These are phyloP conservation scores for Ceratocystis huliohia DNA, from an alignment of 2,329 filamentous ascomycete genomes.

Conservation along the genomic window DNA sequence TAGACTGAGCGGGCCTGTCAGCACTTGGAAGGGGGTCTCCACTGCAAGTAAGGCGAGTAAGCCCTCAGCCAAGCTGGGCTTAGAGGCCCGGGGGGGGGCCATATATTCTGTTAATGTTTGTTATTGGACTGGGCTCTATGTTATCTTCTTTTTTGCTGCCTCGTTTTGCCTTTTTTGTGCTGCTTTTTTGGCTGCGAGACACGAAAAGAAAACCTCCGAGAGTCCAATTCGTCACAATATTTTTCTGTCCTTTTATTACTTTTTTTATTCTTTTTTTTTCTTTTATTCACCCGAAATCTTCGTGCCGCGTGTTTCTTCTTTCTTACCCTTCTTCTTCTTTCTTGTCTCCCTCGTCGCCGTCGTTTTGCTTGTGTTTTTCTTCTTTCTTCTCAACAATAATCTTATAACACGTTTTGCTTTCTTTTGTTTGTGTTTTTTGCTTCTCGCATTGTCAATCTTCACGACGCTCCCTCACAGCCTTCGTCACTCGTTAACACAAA, in stretches of 20 bases:
- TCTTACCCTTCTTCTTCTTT: background rate
- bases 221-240: background rate
- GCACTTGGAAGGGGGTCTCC: background rate
- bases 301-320: background rate
- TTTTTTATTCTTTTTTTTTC: conserved; percentile 1
- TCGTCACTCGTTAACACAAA: background rate
- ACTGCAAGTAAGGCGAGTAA: background rate
- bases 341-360: background rate
- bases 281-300: background rate
- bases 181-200: background rate
- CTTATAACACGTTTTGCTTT: background rate
- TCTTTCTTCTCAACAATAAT: background rate
- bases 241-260: conserved; percentile 6
- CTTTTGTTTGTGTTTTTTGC: background rate
- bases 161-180: background rate
- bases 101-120: too few species aligned
- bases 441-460: background rate
- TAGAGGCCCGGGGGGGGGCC: background rate
- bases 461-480: background rate
- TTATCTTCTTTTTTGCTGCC: background rate
- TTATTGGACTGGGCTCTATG: background rate
- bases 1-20: background rate
- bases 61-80: background rate
- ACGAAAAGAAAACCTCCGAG: conserved; percentile 7
- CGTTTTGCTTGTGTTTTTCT: background rate